Percentiles rank a stretch among this genome's conserved stretches.
phyloP scores from a whole-genome alignment of 2,329 filamentous ascomycete species.

The Eutypa lata region DNA sequence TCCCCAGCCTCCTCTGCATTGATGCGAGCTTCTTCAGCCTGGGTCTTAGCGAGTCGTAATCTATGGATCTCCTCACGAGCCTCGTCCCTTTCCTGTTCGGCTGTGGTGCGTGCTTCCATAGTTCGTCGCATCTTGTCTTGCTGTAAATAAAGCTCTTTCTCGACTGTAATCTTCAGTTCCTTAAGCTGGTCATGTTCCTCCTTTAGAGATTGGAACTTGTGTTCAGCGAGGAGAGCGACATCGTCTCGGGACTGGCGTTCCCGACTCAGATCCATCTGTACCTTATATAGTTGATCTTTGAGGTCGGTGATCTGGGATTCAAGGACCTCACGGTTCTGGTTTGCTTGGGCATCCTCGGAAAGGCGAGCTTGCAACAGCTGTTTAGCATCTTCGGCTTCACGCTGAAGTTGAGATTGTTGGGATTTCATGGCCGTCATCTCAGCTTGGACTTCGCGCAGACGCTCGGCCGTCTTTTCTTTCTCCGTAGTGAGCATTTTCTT shows the following conservation, averaged over 20 bases:
- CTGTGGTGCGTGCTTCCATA: constrained; percentile 73
- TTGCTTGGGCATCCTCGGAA: constrained; percentile 83
- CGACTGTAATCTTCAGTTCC: constrained; percentile 93
- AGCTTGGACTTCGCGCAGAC: constrained; percentile 80
- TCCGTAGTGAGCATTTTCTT: constrained; percentile 67
- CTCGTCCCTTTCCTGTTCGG: constrained; percentile 86
- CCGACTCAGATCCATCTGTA: constrained; percentile 83
- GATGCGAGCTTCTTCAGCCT: constrained; percentile 80
- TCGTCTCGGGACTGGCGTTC: constrained; percentile 94
- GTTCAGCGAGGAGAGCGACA: constrained; percentile 84
- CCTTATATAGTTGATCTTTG: constrained; percentile 79
- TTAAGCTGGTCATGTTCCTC: constrained; percentile 85
- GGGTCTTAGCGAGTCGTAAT: constrained; percentile 77
- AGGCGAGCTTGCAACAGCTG: constrained; percentile 82
- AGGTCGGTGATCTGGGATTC: constrained; percentile 85
- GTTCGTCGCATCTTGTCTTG: constrained; percentile 87
- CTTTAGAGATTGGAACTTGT: constrained; percentile 78
- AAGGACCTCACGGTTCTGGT: constrained; percentile 75
- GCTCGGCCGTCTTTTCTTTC: constrained; percentile 73
- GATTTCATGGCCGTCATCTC: constrained; percentile 84
- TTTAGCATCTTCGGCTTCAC: constrained; percentile 86
- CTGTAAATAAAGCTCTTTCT: constrained; percentile 95
- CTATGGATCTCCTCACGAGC: constrained; percentile 81
- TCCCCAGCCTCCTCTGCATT: constrained; percentile 80
- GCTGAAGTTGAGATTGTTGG: constrained; percentile 78